Evolutionary conservation across 1,284 basidiomycete genomes (phyloP).

Genomic region (Meira nashicola): DNA sequence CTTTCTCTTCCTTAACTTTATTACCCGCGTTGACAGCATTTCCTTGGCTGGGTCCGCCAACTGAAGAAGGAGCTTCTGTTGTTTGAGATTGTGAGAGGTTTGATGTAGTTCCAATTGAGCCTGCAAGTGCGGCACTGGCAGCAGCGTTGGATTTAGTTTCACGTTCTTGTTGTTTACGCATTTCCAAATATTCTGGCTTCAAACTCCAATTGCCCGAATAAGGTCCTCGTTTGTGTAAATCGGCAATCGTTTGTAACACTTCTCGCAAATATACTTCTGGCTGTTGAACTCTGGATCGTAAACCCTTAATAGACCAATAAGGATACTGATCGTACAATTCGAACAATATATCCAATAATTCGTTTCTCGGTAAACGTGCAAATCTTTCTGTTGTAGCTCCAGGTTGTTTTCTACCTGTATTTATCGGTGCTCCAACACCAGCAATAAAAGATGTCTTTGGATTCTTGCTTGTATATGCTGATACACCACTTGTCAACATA

Average conservation of each 20-base stretch:
- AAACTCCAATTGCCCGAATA: slow-evolving; percentile 56
- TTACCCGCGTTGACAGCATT: too few relatives aligned
- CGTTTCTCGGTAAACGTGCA: slow-evolving; percentile 81
- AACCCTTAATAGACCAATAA: slow-evolving; percentile 74
- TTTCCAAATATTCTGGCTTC: slow-evolving; percentile 35
- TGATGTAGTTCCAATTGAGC: neutral
- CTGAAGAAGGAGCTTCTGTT: too few relatives aligned
- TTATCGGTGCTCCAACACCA: neutral
- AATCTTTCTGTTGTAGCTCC: slow-evolving; percentile 61
- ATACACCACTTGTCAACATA: slow-evolving; percentile 48
- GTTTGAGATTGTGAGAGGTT: neutral
- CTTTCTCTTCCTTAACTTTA: too few relatives aligned
- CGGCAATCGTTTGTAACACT: slow-evolving; percentile 73
- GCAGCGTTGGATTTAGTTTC: too few relatives aligned
- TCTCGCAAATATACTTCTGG: slow-evolving; percentile 88
- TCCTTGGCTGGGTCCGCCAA: too few relatives aligned
- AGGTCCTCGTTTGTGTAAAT: slow-evolving; percentile 71
- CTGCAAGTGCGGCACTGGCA: too few relatives aligned
- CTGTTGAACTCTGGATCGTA: slow-evolving; percentile 79
- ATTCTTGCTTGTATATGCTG: slow-evolving; percentile 19
- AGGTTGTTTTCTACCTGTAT: slow-evolving; percentile 20
- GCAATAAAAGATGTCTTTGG: slow-evolving; percentile 9
- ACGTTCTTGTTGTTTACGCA: slow-evolving; percentile 1
- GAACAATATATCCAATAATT: slow-evolving; percentile 82
- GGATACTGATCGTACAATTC: slow-evolving; percentile 70